A percentile compares a stretch with the other conserved stretches of the same genome.
These are phyloP conservation scores for Drechslerella dactyloides DNA, from an alignment of 2,329 filamentous ascomycete genomes.

Conservation along the genomic window DNA sequence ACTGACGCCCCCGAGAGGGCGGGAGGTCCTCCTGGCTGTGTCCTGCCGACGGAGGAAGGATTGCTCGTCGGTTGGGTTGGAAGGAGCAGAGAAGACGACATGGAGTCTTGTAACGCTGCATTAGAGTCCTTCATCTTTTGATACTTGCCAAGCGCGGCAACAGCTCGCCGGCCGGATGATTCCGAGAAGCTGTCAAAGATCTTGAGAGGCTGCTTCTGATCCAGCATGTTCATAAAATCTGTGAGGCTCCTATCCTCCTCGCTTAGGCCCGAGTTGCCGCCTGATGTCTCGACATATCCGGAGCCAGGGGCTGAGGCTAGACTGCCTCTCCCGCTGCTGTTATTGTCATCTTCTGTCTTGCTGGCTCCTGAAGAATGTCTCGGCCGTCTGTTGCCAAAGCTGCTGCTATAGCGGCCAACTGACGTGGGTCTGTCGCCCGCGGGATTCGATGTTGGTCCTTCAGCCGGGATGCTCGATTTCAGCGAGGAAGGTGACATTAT, in stretches of 20 bases:
- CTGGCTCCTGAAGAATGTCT: constrained; percentile 77
- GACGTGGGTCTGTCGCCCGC: constrained; percentile 68
- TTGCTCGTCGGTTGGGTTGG: constrained; percentile 60
- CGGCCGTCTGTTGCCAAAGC: constrained; percentile 83
- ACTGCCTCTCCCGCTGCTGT: constrained; percentile 67
- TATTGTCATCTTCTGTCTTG: constrained; percentile 62
- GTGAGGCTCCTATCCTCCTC: constrained; percentile 92
- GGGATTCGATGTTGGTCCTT: constrained; percentile 68
- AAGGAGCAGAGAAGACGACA: constrained; percentile 86
- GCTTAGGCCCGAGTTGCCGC: constrained; percentile 68
- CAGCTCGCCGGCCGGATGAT: constrained; percentile 72
- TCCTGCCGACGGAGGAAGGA: constrained; percentile 59
- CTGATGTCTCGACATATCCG: constrained; percentile 75
- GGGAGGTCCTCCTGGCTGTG: constrained; percentile 70
- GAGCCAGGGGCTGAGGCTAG: constrained; percentile 72
- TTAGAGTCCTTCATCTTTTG: constrained; percentile 89
- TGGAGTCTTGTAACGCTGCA: constrained; percentile 85
- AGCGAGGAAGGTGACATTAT: constrained; percentile 58
- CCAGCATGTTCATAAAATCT: constrained; percentile 87
- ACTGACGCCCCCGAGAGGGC: constrained; percentile 71
- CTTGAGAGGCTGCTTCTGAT: constrained; percentile 83
- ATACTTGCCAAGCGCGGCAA: constrained; percentile 81
- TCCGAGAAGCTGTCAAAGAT: constrained; percentile 72
- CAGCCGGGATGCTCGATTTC: constrained; percentile 67
- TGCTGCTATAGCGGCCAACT: constrained; percentile 88